Percentiles rank a stretch among this genome's conserved stretches.
These are phyloP conservation scores for Heliamphora exappendiculata DNA, from an alignment of 148 eudicot genomes.

Conservation along the genomic window DNA sequence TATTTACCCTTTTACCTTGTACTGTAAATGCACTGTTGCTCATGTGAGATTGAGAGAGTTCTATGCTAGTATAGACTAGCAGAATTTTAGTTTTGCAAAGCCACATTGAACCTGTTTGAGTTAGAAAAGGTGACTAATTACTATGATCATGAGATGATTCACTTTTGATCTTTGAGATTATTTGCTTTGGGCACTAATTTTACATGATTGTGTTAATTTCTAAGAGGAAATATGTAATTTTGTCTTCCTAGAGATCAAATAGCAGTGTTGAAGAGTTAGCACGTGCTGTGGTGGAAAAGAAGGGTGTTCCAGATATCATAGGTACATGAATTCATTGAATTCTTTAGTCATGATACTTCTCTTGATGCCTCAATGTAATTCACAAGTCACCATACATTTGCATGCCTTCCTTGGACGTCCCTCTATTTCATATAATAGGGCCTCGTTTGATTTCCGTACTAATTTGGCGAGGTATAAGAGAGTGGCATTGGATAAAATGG, in stretches of 20 bases:
- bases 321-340: constrained; percentile 27
- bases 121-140: no score
- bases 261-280: constrained; percentile 74
- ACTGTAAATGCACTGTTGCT: background rate
- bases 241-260: constrained; percentile 45
- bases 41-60: background rate
- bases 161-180: background rate
- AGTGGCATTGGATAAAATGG: no score
- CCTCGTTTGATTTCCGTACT: background rate
- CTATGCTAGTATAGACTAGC: background rate
- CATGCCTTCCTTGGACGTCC: background rate
- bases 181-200: background rate
- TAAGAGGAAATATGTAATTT: background rate
- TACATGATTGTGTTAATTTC: background rate
- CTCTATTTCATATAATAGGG: background rate
- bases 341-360: background rate
- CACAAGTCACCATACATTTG: background rate
- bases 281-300: constrained; percentile 60
- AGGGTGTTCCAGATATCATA: constrained; percentile 77
- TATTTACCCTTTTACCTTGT: no score
- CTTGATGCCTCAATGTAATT: background rate
- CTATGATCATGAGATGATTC: no score
- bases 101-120: background rate
- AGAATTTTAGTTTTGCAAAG: background rate
- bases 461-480: no score